phyloP scores from a whole-genome alignment of 2,329 filamentous ascomycete species.

The Corinectria fuckeliana region DNA sequence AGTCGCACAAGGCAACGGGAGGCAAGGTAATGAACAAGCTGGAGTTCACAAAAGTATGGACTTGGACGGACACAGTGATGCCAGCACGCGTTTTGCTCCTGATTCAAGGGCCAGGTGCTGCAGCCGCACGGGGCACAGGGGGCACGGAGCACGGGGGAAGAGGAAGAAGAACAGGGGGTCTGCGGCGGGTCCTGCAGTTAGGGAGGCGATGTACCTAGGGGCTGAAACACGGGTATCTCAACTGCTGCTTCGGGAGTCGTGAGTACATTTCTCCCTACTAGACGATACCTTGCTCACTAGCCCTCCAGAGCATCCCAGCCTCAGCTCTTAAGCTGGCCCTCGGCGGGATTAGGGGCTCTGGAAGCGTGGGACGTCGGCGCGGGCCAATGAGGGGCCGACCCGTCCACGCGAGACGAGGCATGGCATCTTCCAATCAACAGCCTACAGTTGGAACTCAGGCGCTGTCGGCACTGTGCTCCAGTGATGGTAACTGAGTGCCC shows the following conservation, averaged over 20 bases:
- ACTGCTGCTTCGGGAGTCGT: neutral
- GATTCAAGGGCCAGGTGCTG: constrained; percentile 38
- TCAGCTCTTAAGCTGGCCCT: constrained; percentile 21
- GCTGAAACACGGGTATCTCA: constrained; percentile 19
- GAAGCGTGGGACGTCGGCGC: constrained; percentile 21
- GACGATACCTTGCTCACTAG: constrained; percentile 24
- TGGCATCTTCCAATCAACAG: constrained; percentile 14
- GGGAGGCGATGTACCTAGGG: constrained; percentile 16
- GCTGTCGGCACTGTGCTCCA: constrained; percentile 29
- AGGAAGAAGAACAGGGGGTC: constrained; percentile 31
- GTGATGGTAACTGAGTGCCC: constrained; percentile 11
- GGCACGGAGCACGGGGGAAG: constrained; percentile 32
- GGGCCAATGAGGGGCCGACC: constrained; percentile 39
- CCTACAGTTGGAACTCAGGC: constrained; percentile 14
- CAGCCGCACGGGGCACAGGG: constrained; percentile 26
- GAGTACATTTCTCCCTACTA: constrained; percentile 15
- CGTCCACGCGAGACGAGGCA: constrained; percentile 32
- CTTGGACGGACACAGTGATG: constrained; percentile 37
- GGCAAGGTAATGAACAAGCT: constrained; percentile 28
- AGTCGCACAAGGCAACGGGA: constrained; percentile 29
- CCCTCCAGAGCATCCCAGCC: neutral
- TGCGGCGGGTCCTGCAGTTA: constrained; percentile 29
- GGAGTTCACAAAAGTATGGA: constrained; percentile 11
- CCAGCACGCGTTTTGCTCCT: constrained; percentile 43
- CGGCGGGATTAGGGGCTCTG: constrained; percentile 37